A percentile compares a stretch with the other conserved stretches of the same genome.
Conservation (phyloP, 1,284 basidiomycete genomes). For the Exsudoporus floridanus region DNA sequence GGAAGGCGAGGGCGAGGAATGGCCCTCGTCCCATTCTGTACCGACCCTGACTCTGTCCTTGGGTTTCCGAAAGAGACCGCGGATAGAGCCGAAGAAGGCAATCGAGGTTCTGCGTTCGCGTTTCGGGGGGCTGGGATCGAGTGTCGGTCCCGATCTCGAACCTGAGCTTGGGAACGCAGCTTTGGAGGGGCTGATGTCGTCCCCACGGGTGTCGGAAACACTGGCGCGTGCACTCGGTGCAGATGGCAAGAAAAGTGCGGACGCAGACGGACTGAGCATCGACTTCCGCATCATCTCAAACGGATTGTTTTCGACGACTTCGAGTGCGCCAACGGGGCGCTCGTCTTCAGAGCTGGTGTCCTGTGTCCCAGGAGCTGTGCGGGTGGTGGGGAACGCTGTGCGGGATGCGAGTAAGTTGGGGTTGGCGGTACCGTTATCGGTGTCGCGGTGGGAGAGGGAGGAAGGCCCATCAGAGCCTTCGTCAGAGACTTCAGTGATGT, state of each 20-base stretch:
- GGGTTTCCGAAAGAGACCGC: conserved; percentile 27
- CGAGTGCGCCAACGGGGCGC: conserved; percentile 35
- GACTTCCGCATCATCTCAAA: conserved; percentile 37
- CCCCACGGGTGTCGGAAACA: conserved; percentile 4
- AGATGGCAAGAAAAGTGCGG: background rate
- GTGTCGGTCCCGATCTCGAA: background rate
- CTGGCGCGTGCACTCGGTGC: background rate
- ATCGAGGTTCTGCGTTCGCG: conserved; percentile 26
- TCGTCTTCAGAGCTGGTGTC: conserved; percentile 38
- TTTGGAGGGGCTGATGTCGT: background rate
- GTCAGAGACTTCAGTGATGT: conserved; percentile 46
- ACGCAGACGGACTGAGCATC: conserved; percentile 5
- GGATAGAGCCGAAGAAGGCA: conserved; percentile 30
- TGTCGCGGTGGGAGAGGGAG: conserved; percentile 22
- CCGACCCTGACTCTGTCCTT: conserved; percentile 6
- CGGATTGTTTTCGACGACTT: conserved; percentile 60
- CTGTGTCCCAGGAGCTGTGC: background rate
- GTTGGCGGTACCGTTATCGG: too few species aligned
- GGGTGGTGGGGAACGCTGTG: conserved; percentile 2
- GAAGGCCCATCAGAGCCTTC: conserved; percentile 28
- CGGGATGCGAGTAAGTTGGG: background rate
- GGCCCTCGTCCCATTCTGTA: conserved; percentile 16
- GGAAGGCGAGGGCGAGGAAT: background rate
- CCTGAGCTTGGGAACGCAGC: background rate
- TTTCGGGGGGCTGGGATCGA: background rate